Conservation (phyloP, 495 filamentous ascomycete species). For the Clohesyomyces aquaticus region DNA sequence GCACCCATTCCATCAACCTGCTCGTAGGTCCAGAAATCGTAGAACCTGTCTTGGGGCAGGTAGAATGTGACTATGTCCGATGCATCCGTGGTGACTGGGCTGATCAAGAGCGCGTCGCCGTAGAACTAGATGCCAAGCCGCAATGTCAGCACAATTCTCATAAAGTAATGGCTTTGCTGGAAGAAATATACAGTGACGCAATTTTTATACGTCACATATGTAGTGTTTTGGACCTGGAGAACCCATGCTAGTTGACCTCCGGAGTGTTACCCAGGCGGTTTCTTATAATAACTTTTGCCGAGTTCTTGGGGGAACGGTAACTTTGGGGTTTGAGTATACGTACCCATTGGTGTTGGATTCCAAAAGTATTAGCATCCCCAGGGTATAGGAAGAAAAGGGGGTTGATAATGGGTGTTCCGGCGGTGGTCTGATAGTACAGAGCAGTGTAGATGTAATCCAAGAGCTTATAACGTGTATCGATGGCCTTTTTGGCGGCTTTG, state of each 20-base stretch:
- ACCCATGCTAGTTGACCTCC: too few species aligned
- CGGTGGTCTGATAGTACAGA: slow-evolving; percentile 63
- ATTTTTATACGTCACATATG: too few species aligned
- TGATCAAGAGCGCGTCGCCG: slow-evolving; percentile 69
- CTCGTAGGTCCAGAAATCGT: slow-evolving; percentile 72
- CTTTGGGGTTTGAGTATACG: too few species aligned
- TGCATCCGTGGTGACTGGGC: slow-evolving; percentile 68
- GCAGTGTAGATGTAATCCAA: slow-evolving; percentile 85
- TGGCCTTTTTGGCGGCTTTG: slow-evolving; percentile 68
- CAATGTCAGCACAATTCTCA: too few species aligned
- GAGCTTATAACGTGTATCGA: slow-evolving; percentile 74
- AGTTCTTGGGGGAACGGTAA: too few species aligned
- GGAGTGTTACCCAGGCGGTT: too few species aligned
- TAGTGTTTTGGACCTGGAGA: too few species aligned
- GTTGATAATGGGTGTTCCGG: slow-evolving; percentile 68
- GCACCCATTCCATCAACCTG: slow-evolving; percentile 60
- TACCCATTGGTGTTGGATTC: slow-evolving; percentile 70
- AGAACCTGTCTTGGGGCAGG: slow-evolving; percentile 74
- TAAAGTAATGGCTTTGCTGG: too few species aligned
- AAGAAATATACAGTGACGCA: too few species aligned
- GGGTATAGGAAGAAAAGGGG: slow-evolving; percentile 78
- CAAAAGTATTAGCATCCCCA: slow-evolving; percentile 62
- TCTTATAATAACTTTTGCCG: too few species aligned
- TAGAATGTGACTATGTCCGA: slow-evolving; percentile 70
- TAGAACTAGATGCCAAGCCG: too few species aligned